Percentiles rank a stretch among this genome's conserved stretches.
Evolutionary conservation across 768 basidiomycete genomes (phyloP).

Genomic region (Clavaria fumosa): DNA sequence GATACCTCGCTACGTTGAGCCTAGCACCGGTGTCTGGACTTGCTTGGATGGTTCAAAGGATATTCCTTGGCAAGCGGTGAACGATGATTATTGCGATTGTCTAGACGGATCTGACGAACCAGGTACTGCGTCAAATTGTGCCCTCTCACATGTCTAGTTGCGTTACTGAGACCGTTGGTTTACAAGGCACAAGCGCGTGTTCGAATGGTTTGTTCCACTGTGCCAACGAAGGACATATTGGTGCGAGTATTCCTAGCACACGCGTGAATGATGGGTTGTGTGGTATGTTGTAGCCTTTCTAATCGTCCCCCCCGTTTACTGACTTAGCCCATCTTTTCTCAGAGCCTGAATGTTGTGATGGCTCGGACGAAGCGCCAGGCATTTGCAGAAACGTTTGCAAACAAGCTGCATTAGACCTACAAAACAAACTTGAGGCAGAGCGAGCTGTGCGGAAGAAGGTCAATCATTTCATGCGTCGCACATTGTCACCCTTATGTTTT

Average conservation of each 20-base stretch:
- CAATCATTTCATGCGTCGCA: conserved; percentile 12
- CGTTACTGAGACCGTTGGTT: conserved; percentile 6
- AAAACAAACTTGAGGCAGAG: conserved; percentile 56
- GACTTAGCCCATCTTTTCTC: no score
- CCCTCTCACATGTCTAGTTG: neutral
- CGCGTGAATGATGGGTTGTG: conserved; percentile 89
- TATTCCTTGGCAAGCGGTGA: conserved; percentile 69
- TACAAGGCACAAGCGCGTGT: conserved; percentile 73
- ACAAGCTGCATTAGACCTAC: conserved; percentile 55
- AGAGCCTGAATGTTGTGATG: conserved; percentile 94
- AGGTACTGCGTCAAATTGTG: conserved; percentile 30
- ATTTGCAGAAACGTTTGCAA: conserved; percentile 67
- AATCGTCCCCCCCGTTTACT: conserved; percentile 8
- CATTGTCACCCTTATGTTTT: neutral
- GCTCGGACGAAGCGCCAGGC: conserved; percentile 78
- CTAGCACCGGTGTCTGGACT: conserved; percentile 43
- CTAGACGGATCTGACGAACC: conserved; percentile 92
- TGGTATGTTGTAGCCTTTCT: conserved; percentile 34
- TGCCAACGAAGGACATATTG: conserved; percentile 76
- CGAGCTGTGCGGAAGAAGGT: conserved; percentile 71
- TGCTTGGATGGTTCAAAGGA: conserved; percentile 71
- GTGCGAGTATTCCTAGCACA: conserved; percentile 59
- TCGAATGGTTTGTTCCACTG: conserved; percentile 68
- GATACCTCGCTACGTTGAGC: conserved; percentile 39
- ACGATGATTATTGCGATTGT: conserved; percentile 94